A percentile compares a stretch with the other conserved stretches of the same genome.
Evolutionary conservation across 305 asterid species (phyloP).

Genomic region (Fraxinus xanthoxyloides): DNA sequence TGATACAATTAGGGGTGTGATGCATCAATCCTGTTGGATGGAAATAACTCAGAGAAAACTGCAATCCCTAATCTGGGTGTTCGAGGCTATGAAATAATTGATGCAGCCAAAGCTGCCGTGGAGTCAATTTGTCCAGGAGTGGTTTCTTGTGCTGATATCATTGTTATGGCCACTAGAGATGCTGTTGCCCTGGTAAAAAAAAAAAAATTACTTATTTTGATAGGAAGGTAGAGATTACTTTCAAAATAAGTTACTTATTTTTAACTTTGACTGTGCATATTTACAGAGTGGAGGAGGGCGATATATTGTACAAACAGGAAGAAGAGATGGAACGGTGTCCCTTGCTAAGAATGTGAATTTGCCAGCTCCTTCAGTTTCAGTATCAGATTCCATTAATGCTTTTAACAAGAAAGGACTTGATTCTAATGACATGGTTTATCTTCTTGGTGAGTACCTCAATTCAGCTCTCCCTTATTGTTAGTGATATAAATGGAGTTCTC

Average conservation of each 20-base stretch:
- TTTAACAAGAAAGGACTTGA: slow-evolving; percentile 44
- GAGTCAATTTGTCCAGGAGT: slow-evolving; percentile 37
- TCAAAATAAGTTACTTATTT: not conserved
- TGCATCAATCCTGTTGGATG: slow-evolving; percentile 55
- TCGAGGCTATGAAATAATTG: slow-evolving; percentile 46
- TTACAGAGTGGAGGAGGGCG: slow-evolving; percentile 48
- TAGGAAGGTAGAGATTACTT: not conserved
- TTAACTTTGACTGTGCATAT: not conserved
- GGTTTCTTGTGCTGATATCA: slow-evolving; percentile 67
- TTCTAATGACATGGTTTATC: slow-evolving; percentile 46
- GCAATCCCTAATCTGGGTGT: slow-evolving; percentile 45
- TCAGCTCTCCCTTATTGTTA: not conserved
- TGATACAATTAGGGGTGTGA: slow-evolving; percentile 47
- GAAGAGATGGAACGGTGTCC: slow-evolving; percentile 51
- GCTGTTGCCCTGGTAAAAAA: slow-evolving; percentile 44
- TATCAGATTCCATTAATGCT: slow-evolving; percentile 31
- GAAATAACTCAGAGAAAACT: slow-evolving; percentile 37
- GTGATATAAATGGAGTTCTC: not conserved
- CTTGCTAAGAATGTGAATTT: slow-evolving; percentile 44
- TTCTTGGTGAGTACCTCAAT: slow-evolving; percentile 34
- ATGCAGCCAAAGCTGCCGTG: slow-evolving; percentile 34
- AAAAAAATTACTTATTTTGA: not conserved
- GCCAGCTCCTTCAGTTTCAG: slow-evolving; percentile 44
- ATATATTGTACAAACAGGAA: slow-evolving; percentile 47
- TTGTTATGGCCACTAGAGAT: slow-evolving; percentile 56